Evolutionary conservation across 306 rosid genomes (phyloP).

Genomic region (Quercus suber): DNA sequence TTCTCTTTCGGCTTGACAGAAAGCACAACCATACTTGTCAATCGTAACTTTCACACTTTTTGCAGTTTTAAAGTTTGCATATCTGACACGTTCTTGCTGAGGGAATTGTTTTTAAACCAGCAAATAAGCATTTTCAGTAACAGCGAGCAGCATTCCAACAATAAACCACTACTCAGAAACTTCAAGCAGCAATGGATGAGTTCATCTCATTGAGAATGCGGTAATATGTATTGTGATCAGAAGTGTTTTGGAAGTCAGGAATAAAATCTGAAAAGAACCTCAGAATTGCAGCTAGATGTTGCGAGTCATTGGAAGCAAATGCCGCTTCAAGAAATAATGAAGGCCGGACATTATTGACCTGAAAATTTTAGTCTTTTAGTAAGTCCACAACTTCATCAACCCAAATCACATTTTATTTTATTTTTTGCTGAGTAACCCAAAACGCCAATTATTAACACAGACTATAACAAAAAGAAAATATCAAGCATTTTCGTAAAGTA

Average conservation of each 20-base stretch:
- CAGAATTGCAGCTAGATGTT: slow-evolving; percentile 79
- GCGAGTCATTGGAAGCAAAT: slow-evolving; percentile 57
- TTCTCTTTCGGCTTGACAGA: not conserved
- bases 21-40: not conserved
- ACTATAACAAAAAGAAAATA: not conserved
- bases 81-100: not conserved
- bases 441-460: slow-evolving; percentile 1
- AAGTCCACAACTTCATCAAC: slow-evolving; percentile 2
- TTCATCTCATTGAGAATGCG: slow-evolving; percentile 72
- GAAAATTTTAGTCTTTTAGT: slow-evolving; percentile 31
- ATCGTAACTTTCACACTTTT: too few species aligned
- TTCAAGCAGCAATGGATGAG: slow-evolving; percentile 56
- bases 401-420: not conserved
- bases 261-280: slow-evolving; percentile 79
- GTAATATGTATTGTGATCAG: slow-evolving; percentile 68
- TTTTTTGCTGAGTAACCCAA: not conserved
- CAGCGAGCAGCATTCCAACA: not conserved
- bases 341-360: slow-evolving; percentile 79
- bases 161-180: not conserved
- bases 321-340: slow-evolving; percentile 92
- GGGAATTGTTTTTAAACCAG: not conserved
- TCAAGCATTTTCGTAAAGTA: not conserved
- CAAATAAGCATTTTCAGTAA: not conserved
- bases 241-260: slow-evolving; percentile 66
- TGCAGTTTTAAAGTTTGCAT: not conserved